Evolutionary conservation across 1,284 basidiomycete species (phyloP).

Genomic region (Leccinum angustisporum): DNA sequence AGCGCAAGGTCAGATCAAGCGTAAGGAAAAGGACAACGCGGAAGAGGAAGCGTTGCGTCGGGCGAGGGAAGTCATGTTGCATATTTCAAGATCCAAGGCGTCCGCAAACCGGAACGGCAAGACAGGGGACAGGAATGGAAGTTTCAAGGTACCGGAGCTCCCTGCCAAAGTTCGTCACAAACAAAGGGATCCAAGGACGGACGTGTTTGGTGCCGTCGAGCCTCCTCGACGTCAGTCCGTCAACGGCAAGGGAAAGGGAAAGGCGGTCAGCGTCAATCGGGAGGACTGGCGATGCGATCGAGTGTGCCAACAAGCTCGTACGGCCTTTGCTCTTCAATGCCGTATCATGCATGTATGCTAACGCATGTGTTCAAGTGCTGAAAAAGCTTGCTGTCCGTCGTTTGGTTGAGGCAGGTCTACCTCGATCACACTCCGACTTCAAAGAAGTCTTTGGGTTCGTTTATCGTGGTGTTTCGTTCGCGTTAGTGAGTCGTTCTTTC

Average conservation of each 20-base stretch:
- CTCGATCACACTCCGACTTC: slow-evolving; percentile 60
- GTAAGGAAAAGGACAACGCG: slow-evolving; percentile 11
- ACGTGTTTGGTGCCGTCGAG: slow-evolving; percentile 49
- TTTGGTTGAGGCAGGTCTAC: slow-evolving; percentile 44
- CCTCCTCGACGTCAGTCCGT: slow-evolving; percentile 18
- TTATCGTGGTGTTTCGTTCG: slow-evolving; percentile 55
- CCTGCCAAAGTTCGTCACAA: slow-evolving; percentile 38
- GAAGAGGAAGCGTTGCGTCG: slow-evolving; percentile 32
- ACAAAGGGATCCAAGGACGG: slow-evolving; percentile 36
- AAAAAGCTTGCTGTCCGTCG: slow-evolving; percentile 43
- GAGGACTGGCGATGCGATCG: slow-evolving; percentile 29
- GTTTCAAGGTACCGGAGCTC: slow-evolving; percentile 56
- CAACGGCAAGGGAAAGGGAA: slow-evolving; percentile 32
- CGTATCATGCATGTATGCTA: not conserved
- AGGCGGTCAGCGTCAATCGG: slow-evolving; percentile 1
- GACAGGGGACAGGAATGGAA: too few species aligned
- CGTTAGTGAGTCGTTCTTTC: slow-evolving; percentile 44
- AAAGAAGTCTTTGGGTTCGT: slow-evolving; percentile 55
- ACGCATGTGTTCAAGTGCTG: slow-evolving; percentile 37
- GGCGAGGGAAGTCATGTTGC: slow-evolving; percentile 39
- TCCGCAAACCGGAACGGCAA: slow-evolving; percentile 13
- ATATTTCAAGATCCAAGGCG: slow-evolving; percentile 31
- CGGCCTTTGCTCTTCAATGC: slow-evolving; percentile 12
- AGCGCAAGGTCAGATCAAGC: slow-evolving; percentile 12
- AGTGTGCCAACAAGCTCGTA: slow-evolving; percentile 45